Percentiles rank a stretch among this genome's conserved stretches.
Evolutionary conservation across 176 grass and related monocot genomes (phyloP).

Genomic region (Triticum monococcum): DNA sequence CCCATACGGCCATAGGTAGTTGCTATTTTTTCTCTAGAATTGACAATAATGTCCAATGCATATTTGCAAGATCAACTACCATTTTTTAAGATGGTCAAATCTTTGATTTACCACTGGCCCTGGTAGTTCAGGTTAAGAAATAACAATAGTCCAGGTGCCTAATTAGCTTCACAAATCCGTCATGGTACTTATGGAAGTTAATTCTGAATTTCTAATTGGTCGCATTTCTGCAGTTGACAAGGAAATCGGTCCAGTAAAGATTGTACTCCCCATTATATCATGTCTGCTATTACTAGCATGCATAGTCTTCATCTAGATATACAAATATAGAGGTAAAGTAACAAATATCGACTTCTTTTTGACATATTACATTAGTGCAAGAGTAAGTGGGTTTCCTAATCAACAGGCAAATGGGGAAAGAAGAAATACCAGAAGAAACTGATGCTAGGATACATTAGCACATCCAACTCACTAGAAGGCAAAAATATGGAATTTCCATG

Average conservation of each 20-base stretch:
- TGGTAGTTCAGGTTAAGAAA: background rate
- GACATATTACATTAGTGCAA: background rate
- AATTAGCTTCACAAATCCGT: background rate
- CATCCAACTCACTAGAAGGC: background rate
- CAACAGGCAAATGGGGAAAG: background rate
- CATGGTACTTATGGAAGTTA: background rate
- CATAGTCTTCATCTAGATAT: background rate
- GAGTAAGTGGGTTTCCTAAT: background rate
- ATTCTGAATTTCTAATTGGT: background rate
- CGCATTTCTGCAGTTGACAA: background rate
- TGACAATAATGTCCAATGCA: too few relatives aligned
- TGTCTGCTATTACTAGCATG: background rate
- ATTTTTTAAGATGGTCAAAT: too few relatives aligned
- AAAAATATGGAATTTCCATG: background rate
- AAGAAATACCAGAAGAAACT: background rate
- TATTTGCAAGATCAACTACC: background rate
- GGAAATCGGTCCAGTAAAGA: background rate
- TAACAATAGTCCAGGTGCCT: background rate
- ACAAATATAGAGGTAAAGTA: constrained; percentile 17
- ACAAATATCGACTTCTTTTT: background rate
- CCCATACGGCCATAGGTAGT: too few relatives aligned
- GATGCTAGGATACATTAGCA: background rate
- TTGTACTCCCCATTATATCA: background rate
- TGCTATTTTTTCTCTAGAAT: too few relatives aligned
- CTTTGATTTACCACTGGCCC: background rate